Evolutionary conservation across 2,329 filamentous ascomycete genomes (phyloP), one percentile per base, ranked within the genome.

Genomic region (Lojkania enalia): DNA sequence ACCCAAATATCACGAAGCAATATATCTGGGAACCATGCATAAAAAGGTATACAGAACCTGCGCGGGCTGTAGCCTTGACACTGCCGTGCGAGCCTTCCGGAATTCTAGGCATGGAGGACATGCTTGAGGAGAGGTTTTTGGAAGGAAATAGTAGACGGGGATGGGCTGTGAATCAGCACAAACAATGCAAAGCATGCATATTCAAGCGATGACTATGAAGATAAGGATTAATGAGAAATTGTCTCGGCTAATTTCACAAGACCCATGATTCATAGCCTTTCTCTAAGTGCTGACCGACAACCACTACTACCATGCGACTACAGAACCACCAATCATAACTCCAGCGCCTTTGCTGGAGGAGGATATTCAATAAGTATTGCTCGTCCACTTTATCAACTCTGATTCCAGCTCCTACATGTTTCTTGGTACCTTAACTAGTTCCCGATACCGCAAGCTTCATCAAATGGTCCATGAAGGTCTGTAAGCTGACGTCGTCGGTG

Each of bases 401-500:
- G 7, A 27, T 27, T 42, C 29, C 20, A 15, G 15, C 20, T 23
- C 37, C 30, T 46, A 20, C 20, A 23, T 29, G 27, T 30, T 7
- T 27, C 23, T n/a, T n/a, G n/a, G n/a, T n/a, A n/a, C 7, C 23
- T 27, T 58, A 69, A 39, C 66, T 55, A 19, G 66, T 69, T 14
- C 67, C 67, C 6, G 64, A 66, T 4, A 70, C 67, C 12, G 67
- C 67, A 44, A 70, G 53, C 89, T 99, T 99, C 94, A 99, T 99
- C 69, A 99, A 77, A 74, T 97, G 91, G 64, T 99, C 94, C 94
- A 99, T 99, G 69, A 99, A 99, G 1, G 92, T 97, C 73, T 97
- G 92, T 66, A 99, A 76, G 42, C 90, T 96, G 42, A 99, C 94
- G 71, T 99, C 94, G 64, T 99, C 94, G 1, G 94, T 99, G 75